These are phyloP conservation scores for Cryptosporidium sp. DNA, from an alignment of 169 alveolate species.

Conservation along the genomic window DNA sequence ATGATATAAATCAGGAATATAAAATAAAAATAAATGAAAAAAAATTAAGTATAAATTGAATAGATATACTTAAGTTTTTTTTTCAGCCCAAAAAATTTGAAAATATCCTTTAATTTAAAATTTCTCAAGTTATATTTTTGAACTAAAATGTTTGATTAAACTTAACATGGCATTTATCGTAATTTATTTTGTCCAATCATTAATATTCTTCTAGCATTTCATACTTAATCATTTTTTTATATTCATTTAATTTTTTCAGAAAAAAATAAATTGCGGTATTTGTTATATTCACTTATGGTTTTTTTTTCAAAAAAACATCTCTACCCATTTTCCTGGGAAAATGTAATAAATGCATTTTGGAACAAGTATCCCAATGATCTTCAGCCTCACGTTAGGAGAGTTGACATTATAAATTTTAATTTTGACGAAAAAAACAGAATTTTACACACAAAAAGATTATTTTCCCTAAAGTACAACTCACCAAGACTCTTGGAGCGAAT, in stretches of 20 bases:
- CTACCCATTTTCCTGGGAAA: slow-evolving; percentile 35
- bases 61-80: too few species aligned
- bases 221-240: background rate
- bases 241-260: background rate
- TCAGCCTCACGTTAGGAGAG: slow-evolving; percentile 46
- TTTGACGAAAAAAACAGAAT: background rate
- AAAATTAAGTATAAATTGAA: too few species aligned
- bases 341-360: slow-evolving; percentile 32
- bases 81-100: too few species aligned
- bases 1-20: background rate
- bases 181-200: too few species aligned
- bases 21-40: background rate
- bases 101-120: too few species aligned
- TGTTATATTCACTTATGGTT: background rate
- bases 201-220: background rate
- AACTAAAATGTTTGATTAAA: too few species aligned
- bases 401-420: slow-evolving; percentile 27
- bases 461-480: slow-evolving; percentile 11
- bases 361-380: slow-evolving; percentile 49
- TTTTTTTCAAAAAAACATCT: slow-evolving; percentile 22
- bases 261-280: background rate
- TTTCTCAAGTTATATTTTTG: too few species aligned
- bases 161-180: background rate
- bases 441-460: slow-evolving; percentile 8
- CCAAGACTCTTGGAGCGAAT: slow-evolving; percentile 13